phyloP scores from a whole-genome alignment of 2,329 filamentous ascomycete genomes.

The Calonectria ilicicola region DNA sequence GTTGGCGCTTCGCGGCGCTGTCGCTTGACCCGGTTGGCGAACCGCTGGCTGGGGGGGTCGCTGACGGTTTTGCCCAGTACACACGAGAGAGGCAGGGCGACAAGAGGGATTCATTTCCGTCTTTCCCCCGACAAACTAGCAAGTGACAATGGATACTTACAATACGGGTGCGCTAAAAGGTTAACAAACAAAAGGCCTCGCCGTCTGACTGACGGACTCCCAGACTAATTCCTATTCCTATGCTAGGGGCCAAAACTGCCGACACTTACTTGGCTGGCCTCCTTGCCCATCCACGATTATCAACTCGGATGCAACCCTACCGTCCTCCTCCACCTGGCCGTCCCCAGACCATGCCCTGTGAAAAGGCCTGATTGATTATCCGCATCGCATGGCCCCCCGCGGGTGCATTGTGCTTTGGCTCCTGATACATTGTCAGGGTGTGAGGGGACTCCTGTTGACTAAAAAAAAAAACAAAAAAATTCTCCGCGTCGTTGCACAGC shows the following conservation, averaged over 20 bases:
- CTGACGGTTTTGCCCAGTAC: not conserved
- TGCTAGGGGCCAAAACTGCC: not conserved
- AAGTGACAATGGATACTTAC: not conserved
- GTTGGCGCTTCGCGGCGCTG: slow-evolving; percentile 4
- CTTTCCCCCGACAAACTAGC: not conserved
- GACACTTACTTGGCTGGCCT: not conserved
- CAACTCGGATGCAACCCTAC: slow-evolving; percentile 17
- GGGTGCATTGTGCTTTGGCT: not conserved
- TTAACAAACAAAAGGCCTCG: not conserved
- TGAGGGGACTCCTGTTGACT: not conserved
- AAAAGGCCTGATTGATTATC: slow-evolving; percentile 3
- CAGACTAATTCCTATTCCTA: not conserved
- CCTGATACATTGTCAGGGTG: not conserved
- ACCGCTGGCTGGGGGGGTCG: not conserved
- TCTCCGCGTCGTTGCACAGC: slow-evolving; percentile 7
- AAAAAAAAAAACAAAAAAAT: not conserved
- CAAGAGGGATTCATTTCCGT: not conserved
- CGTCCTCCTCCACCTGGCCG: not conserved
- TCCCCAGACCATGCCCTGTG: not conserved
- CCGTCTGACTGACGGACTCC: not conserved
- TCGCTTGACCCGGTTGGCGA: slow-evolving; percentile 21
- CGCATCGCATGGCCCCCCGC: not conserved
- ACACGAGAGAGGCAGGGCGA: not conserved
- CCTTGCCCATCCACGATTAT: not conserved
- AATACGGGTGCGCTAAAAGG: not conserved